Percentiles rank a stretch among this genome's conserved stretches.
These are phyloP conservation scores for Plasmodium yoelii DNA, from an alignment of 169 alveolate genomes.

Conservation along the genomic window DNA sequence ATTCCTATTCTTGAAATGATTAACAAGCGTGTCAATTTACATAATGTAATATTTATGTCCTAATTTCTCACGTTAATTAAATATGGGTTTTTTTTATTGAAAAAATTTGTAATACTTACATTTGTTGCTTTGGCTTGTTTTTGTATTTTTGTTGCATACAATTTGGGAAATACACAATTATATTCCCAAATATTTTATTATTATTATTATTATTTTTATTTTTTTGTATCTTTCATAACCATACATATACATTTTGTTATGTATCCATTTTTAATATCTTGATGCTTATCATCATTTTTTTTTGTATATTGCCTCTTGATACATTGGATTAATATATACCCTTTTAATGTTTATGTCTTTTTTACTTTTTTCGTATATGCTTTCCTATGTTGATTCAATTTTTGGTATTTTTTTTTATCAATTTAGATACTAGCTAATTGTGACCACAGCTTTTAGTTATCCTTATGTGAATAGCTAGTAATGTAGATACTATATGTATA, in stretches of 20 bases:
- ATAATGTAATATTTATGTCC: neutral
- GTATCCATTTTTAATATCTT: too few species aligned
- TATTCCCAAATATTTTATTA: constrained; percentile 21
- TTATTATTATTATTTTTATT: too few species aligned
- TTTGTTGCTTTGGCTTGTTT: constrained; percentile 30
- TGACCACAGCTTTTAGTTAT: too few species aligned
- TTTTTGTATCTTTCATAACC: constrained; percentile 12
- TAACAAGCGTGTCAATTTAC: neutral
- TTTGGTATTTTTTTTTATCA: neutral
- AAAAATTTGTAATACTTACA: constrained; percentile 60
- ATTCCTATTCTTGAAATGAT: too few species aligned
- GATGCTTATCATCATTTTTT: too few species aligned
- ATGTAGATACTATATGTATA: too few species aligned
- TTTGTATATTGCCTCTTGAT: neutral
- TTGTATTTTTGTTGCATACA: neutral
- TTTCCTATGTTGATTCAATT: neutral
- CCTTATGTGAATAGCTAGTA: too few species aligned
- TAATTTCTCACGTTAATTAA: neutral
- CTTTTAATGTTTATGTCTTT: neutral
- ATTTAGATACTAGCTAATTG: neutral
- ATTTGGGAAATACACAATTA: neutral
- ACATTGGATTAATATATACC: neutral
- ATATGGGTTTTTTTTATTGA: constrained; percentile 12
- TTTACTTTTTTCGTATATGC: neutral
- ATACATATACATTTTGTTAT: neutral